A percentile compares a stretch with the other conserved stretches of the same genome.
phyloP scores from a whole-genome alignment of 768 basidiomycete species.

The Mrakia frigida region DNA sequence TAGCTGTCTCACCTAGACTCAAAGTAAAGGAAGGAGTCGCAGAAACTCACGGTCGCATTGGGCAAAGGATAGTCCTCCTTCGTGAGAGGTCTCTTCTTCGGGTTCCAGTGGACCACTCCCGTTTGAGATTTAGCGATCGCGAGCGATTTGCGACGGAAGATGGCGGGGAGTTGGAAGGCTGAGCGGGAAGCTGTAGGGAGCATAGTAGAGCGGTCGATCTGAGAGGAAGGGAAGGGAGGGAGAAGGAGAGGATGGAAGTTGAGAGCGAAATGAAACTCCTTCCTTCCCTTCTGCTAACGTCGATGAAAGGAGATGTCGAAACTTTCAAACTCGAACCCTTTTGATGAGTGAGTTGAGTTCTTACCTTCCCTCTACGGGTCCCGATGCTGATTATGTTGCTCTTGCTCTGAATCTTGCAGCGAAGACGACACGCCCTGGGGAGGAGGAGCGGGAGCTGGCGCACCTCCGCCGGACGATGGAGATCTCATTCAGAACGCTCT shows the following conservation, averaged over 20 bases:
- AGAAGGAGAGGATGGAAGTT: background rate
- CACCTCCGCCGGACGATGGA: slow-evolving; percentile 18
- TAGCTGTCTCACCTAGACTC: background rate
- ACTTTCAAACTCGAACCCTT: slow-evolving; percentile 23
- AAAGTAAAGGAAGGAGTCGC: too few relatives aligned
- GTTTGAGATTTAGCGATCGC: slow-evolving; percentile 9
- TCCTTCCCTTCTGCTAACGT: background rate
- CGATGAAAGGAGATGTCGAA: slow-evolving; percentile 1
- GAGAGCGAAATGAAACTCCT: background rate
- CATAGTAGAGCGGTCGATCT: background rate
- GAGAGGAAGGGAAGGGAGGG: background rate
- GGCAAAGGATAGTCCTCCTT: slow-evolving; percentile 11
- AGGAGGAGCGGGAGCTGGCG: background rate
- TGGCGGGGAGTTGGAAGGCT: background rate
- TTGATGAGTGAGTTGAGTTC: slow-evolving; percentile 17
- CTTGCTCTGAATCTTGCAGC: background rate
- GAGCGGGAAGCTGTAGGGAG: background rate
- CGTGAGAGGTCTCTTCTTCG: background rate
- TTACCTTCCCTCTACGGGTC: too few relatives aligned
- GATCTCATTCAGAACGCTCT: slow-evolving; percentile 27
- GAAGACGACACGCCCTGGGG: slow-evolving; percentile 26
- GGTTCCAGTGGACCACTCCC: slow-evolving; percentile 3
- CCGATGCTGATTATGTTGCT: background rate
- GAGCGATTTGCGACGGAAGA: slow-evolving; percentile 10
- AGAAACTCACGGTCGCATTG: background rate